phyloP scores from a whole-genome alignment of 176 grass and related monocot genomes.

The Lolium multiflorum region DNA sequence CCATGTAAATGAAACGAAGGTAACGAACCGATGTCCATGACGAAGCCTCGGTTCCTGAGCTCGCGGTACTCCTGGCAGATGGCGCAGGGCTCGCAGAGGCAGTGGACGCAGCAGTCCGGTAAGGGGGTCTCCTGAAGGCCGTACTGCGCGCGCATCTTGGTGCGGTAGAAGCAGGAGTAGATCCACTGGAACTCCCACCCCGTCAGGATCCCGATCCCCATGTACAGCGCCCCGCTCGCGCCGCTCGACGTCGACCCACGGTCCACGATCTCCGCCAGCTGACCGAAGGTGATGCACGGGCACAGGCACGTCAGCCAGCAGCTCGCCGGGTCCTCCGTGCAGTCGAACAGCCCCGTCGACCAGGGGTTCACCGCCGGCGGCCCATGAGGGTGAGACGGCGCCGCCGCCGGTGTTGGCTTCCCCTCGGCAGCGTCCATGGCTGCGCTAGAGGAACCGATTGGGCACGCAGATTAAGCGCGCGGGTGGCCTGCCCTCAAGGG shows the following conservation, averaged over 20 bases:
- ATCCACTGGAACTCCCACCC: neutral
- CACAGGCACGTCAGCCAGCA: neutral
- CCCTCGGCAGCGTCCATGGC: neutral
- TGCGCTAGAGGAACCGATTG: too few relatives aligned
- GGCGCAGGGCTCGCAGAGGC: neutral
- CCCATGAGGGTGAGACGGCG: neutral
- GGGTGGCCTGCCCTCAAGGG: neutral
- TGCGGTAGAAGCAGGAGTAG: slow-evolving; percentile 23
- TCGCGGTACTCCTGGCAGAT: slow-evolving; percentile 24
- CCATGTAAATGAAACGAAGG: too few relatives aligned
- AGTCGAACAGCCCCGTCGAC: slow-evolving; percentile 13
- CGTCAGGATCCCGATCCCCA: neutral
- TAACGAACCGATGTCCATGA: slow-evolving; percentile 13
- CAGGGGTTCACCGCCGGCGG: neutral
- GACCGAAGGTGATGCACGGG: slow-evolving; percentile 9
- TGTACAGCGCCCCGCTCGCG: neutral
- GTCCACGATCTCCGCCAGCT: slow-evolving; percentile 25
- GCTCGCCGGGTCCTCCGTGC: neutral
- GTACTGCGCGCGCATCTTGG: slow-evolving; percentile 25
- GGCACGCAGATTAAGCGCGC: neutral
- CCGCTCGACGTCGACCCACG: neutral
- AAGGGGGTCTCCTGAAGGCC: slow-evolving; percentile 10
- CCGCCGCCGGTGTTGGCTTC: neutral
- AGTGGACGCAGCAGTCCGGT: neutral
- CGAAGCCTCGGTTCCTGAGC: slow-evolving; percentile 2